Evolutionary conservation across 148 eudicot genomes (phyloP).

Genomic region (Vaccinium myrtillus): DNA sequence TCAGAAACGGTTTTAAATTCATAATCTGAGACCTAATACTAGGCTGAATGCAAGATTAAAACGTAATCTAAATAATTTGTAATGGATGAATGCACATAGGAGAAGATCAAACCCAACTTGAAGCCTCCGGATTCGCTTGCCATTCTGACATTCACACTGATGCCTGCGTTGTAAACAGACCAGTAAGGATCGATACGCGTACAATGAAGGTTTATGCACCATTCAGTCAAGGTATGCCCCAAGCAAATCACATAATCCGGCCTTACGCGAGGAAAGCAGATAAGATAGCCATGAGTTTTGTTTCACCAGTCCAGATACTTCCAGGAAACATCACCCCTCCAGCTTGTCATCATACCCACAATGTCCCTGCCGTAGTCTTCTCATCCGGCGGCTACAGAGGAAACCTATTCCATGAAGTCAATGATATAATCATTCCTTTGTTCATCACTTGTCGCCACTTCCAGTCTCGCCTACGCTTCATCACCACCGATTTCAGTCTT

Average conservation of each 20-base stretch:
- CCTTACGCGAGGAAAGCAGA: slow-evolving; percentile 62
- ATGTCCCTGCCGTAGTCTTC: slow-evolving; percentile 54
- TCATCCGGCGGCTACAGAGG: slow-evolving; percentile 57
- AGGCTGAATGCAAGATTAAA: background rate
- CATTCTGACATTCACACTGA: slow-evolving; percentile 23
- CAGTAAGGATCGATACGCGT: slow-evolving; percentile 24
- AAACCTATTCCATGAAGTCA: slow-evolving; percentile 54
- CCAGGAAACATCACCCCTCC: slow-evolving; percentile 34
- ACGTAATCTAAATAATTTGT: background rate
- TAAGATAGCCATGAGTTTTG: slow-evolving; percentile 17
- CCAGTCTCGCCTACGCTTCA: slow-evolving; percentile 30
- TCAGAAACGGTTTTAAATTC: background rate
- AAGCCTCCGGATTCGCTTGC: slow-evolving; percentile 36
- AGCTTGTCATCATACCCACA: slow-evolving; percentile 46
- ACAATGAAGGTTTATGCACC: slow-evolving; percentile 27
- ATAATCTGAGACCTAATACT: background rate
- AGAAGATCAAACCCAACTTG: slow-evolving; percentile 26
- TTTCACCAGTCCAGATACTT: slow-evolving; percentile 47
- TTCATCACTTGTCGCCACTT: slow-evolving; percentile 46
- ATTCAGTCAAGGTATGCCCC: slow-evolving; percentile 7
- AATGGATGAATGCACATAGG: slow-evolving; percentile 18
- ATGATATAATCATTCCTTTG: slow-evolving; percentile 57
- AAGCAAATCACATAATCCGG: slow-evolving; percentile 11
- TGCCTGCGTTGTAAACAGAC: slow-evolving; percentile 34
- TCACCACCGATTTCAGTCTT: slow-evolving; percentile 37